Evolutionary conservation across 805 yeast species (phyloP), one percentile per base, ranked within the genome.

Genomic region (Hanseniaspora pseudoguilliermondii): DNA sequence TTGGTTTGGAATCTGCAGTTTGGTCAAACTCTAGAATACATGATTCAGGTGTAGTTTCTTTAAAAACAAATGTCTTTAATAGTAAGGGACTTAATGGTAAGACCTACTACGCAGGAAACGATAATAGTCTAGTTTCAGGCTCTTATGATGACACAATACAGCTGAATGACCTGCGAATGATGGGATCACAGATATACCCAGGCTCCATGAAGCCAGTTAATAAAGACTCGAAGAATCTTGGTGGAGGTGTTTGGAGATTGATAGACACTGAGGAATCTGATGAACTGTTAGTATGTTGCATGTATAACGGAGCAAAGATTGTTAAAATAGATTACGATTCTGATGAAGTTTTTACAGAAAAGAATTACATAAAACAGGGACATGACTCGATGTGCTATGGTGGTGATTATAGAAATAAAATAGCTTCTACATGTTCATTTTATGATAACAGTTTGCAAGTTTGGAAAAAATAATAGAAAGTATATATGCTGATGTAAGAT

Each of bases 181-280:
- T 74, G 16, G 69, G 76, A 75, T 63, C 69, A 66, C 64, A 61
- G 71, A 61, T 60, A 72, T 73, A 62, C 65, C 66, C 70, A 67
- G 83, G 84, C 0, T 63, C 72, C n/a, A 70, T 77, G 1, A 91
- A 91, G 0, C 69, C 67, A 34, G 71, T 73, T 0, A 64, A 66
- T n/a, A 32, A 54, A 6, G 67, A 72, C 15, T 70, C 71, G 44
- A 66, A 72, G 32, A 76, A 82, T 48, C 71, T 93, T 3, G 90
- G 88, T 1, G 97, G 98, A 6, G 98, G 98, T 1, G 97, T 91
- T 2, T 91, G 98, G 98, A 73, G 96, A 62, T 73, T 93, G 57
- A 71, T 81, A 8, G 96, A 95, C 2, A 55, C 60, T 0, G 61
- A 64, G 4, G n/a, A 18, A 15, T 2, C 40, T 32, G 69, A 77